phyloP scores from a whole-genome alignment of 1,284 basidiomycete species.

The Ustilago crameri region DNA sequence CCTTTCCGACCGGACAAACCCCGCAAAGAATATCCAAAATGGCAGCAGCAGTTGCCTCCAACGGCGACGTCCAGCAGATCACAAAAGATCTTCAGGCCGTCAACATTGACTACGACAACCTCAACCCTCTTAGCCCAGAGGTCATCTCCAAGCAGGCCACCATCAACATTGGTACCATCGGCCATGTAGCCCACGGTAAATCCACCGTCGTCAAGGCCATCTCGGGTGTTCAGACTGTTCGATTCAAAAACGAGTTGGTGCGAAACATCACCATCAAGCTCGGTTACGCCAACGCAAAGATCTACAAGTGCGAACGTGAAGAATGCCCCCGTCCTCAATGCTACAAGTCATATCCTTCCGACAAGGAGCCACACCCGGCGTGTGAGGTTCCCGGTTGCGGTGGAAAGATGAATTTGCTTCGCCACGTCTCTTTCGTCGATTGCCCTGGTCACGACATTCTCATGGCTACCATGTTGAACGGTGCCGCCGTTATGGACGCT shows the following conservation, averaged over 20 bases:
- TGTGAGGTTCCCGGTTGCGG: constrained; percentile 94
- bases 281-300: constrained; percentile 98
- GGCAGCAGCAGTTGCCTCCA: constrained; percentile 49
- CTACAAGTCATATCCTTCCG: constrained; percentile 90
- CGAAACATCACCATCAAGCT: constrained; percentile 99
- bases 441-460: constrained; percentile 73
- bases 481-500: constrained; percentile 98
- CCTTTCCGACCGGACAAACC: constrained; percentile 5
- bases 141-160: constrained; percentile 95
- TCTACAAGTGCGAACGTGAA: constrained; percentile 96
- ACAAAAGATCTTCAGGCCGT: constrained; percentile 42
- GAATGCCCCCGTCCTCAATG: constrained; percentile 91
- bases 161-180: constrained; percentile 69
- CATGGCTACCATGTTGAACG: constrained; percentile 99
- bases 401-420: constrained; percentile 86
- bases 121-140: constrained; percentile 91
- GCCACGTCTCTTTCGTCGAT: constrained; percentile 88
- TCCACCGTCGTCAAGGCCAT: constrained; percentile 99
- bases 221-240: constrained; percentile 97
- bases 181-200: constrained; percentile 82
- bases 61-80: constrained; percentile 41
- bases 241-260: constrained; percentile 91
- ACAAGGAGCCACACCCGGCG: constrained; percentile 91
- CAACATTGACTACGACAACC: constrained; percentile 68
- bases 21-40: constrained; percentile 17